Evolutionary conservation across 352 stramenopile species (phyloP).

Genomic region (Pythium phragmitis): DNA sequence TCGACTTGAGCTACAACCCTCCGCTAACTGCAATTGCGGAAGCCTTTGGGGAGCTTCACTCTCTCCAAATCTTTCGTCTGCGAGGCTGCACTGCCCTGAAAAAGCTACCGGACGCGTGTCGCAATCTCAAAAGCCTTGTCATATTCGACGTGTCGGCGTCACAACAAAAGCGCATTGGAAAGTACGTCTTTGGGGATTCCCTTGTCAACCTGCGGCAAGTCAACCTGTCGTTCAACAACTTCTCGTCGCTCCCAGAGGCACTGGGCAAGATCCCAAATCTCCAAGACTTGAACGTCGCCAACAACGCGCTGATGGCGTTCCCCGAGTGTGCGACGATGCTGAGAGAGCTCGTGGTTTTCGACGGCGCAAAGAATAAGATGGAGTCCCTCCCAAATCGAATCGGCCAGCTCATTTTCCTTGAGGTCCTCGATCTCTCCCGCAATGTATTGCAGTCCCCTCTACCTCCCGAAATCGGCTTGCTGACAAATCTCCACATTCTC

Average conservation of each 20-base stretch:
- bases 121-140: slow-evolving; percentile 37
- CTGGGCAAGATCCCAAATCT: slow-evolving; percentile 9
- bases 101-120: slow-evolving; percentile 41
- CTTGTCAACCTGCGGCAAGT: slow-evolving; percentile 37
- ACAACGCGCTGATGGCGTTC: slow-evolving; percentile 22
- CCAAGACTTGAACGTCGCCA: slow-evolving; percentile 21
- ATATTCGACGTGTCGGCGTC: slow-evolving; percentile 46
- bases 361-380: slow-evolving; percentile 22
- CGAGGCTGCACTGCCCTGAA: slow-evolving; percentile 42
- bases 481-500: slow-evolving; percentile 34
- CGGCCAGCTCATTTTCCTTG: slow-evolving; percentile 38
- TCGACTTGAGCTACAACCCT: slow-evolving; percentile 52
- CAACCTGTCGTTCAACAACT: slow-evolving; percentile 45
- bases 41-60: slow-evolving; percentile 34
- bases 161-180: slow-evolving; percentile 49
- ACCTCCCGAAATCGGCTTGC: slow-evolving; percentile 43
- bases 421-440: slow-evolving; percentile 50
- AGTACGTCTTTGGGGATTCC: slow-evolving; percentile 40
- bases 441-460: slow-evolving; percentile 43
- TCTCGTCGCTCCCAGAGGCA: slow-evolving; percentile 35
- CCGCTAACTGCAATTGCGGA: slow-evolving; percentile 37
- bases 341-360: slow-evolving; percentile 26
- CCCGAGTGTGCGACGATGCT: slow-evolving; percentile 10
- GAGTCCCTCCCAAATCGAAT: slow-evolving; percentile 31
- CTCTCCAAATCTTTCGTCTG: slow-evolving; percentile 38